These are phyloP conservation scores for Neoboletus brunneissimus DNA, from an alignment of 768 basidiomycete species.

Conservation along the genomic window DNA sequence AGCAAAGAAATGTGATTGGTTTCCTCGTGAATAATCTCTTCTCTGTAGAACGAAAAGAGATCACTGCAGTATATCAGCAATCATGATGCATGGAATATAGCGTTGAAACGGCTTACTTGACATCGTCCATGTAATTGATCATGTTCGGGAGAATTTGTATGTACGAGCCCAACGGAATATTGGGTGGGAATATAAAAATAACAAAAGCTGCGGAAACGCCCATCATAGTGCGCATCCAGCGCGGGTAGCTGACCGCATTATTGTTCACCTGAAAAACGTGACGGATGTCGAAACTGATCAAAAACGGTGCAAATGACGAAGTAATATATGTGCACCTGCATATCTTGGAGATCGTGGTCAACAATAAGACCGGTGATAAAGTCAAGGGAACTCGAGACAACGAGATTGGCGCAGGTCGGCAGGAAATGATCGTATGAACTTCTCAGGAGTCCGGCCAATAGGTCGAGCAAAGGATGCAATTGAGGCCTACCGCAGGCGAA, in stretches of 20 bases:
- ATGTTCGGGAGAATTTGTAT: slow-evolving; percentile 6
- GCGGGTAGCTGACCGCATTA: slow-evolving; percentile 1
- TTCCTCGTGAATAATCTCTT: not conserved
- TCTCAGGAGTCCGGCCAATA: not conserved
- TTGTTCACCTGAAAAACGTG: not conserved
- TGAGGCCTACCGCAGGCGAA: not conserved
- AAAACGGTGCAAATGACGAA: not conserved
- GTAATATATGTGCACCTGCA: not conserved
- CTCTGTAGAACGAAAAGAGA: slow-evolving; percentile 6
- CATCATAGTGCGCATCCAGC: slow-evolving; percentile 6
- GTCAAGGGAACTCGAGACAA: slow-evolving; percentile 4
- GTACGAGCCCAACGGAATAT: not conserved
- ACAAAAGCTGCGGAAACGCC: slow-evolving; percentile 1
- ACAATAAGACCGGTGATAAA: not conserved
- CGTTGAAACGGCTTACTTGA: not conserved
- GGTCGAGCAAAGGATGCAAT: slow-evolving; percentile 1
- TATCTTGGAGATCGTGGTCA: slow-evolving; percentile 2
- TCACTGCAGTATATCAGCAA: not conserved
- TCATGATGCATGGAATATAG: not conserved
- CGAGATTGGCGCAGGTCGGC: slow-evolving; percentile 1
- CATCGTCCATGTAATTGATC: slow-evolving; percentile 6
- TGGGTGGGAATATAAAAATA: slow-evolving; percentile 6
- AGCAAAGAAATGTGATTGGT: slow-evolving; percentile 1
- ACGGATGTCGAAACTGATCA: not conserved
- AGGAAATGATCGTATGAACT: slow-evolving; percentile 4